Percentiles rank a stretch among this genome's conserved stretches.
These are phyloP conservation scores for Mortierella hygrophila DNA, from an alignment of 192 early-diverging fungal species.

Conservation along the genomic window DNA sequence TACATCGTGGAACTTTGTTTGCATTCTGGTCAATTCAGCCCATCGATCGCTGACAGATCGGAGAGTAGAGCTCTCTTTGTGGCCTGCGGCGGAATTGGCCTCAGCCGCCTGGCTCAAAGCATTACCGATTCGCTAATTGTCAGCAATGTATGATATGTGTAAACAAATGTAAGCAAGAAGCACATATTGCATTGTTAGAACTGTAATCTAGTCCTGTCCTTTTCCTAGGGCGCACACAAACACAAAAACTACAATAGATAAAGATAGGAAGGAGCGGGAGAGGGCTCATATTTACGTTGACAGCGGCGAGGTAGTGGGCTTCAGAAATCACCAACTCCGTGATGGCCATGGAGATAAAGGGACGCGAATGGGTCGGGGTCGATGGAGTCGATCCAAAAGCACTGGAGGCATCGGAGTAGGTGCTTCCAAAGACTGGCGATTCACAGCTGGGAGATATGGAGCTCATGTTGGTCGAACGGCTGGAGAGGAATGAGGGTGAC, in stretches of 20 bases:
- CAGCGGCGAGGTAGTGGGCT: conserved; percentile 24
- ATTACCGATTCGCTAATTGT: conserved; percentile 22
- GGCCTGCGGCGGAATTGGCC: conserved; percentile 7
- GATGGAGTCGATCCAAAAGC: conserved; percentile 8
- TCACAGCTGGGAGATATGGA: conserved; percentile 21
- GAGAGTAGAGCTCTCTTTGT: conserved; percentile 30
- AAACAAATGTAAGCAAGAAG: neutral
- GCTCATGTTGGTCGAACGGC: conserved; percentile 25
- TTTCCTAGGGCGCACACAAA: neutral
- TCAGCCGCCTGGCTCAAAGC: conserved; percentile 19
- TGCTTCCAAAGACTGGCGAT: neutral
- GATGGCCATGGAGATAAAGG: conserved; percentile 40
- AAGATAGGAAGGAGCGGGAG: neutral
- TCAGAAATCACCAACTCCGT: conserved; percentile 46
- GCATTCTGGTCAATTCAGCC: conserved; percentile 22
- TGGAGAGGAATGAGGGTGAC: conserved; percentile 21
- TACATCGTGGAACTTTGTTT: conserved; percentile 46
- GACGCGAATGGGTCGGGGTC: conserved; percentile 2
- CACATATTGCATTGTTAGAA: neutral
- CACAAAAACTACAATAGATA: neutral
- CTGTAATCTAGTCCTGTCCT: neutral
- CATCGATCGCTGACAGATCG: conserved; percentile 33
- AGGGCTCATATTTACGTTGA: conserved; percentile 24
- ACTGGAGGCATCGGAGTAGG: conserved; percentile 16
- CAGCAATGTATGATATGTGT: neutral